These are phyloP conservation scores for Rhodomyrtus tomentosa DNA, from an alignment of 345 rosid species.

Conservation along the genomic window DNA sequence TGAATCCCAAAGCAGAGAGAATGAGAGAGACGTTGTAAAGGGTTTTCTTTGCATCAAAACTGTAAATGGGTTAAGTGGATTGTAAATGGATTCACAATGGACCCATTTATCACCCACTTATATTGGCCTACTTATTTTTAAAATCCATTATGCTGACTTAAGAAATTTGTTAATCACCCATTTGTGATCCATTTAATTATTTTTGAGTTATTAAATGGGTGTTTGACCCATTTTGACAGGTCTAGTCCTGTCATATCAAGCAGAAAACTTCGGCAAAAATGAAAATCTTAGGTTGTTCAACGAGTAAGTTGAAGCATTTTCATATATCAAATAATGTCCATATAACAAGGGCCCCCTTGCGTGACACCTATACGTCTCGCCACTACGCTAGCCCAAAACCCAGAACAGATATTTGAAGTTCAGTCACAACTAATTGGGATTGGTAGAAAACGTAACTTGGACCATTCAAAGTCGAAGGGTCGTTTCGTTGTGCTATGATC, in stretches of 20 bases:
- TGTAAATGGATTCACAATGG: too few relatives aligned
- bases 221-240: too few relatives aligned
- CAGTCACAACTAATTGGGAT: not conserved
- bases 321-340: not conserved
- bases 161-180: too few relatives aligned
- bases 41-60: too few relatives aligned
- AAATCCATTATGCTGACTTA: too few relatives aligned
- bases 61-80: too few relatives aligned
- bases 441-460: not conserved
- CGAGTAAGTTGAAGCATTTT: not conserved
- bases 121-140: too few relatives aligned
- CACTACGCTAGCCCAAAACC: not conserved
- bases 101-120: too few relatives aligned
- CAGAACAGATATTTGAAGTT: not conserved
- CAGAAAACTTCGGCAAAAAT: not conserved
- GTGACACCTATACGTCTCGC: not conserved
- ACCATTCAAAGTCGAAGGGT: not conserved
- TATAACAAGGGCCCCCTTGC: not conserved
- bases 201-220: too few relatives aligned
- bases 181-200: too few relatives aligned
- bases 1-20: too few relatives aligned
- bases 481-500: slow-evolving; percentile 1
- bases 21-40: too few relatives aligned
- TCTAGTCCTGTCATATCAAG: not conserved
- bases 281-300: not conserved